Evolutionary conservation across 352 stramenopile species (phyloP).

Genomic region (Pythium dissimile): DNA sequence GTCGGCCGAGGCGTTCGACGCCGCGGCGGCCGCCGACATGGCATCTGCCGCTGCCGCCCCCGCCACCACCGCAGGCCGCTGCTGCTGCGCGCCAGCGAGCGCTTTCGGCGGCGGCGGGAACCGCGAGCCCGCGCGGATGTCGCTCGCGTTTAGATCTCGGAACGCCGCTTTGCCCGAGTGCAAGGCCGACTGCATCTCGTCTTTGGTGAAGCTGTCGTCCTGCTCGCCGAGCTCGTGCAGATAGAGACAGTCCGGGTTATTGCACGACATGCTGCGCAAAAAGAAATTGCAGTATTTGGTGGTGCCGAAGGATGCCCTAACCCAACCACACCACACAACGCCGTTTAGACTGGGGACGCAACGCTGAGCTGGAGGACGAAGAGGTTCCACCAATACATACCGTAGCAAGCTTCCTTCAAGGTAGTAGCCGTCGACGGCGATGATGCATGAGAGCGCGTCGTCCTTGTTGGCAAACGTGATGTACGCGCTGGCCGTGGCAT

Average conservation of each 20-base stretch:
- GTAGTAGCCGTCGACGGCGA: slow-evolving; percentile 89
- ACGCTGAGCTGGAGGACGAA: no score
- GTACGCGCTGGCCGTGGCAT: slow-evolving; percentile 88
- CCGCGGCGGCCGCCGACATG: background rate
- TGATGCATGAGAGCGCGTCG: slow-evolving; percentile 88
- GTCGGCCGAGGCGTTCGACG: slow-evolving; percentile 23
- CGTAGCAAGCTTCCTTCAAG: slow-evolving; percentile 75
- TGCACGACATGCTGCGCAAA: slow-evolving; percentile 87
- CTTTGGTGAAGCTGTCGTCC: slow-evolving; percentile 93
- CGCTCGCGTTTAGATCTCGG: slow-evolving; percentile 36
- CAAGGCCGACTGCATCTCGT: slow-evolving; percentile 88
- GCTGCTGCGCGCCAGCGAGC: background rate
- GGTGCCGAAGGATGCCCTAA: slow-evolving; percentile 90
- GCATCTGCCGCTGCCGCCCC: background rate
- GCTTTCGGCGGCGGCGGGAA: slow-evolving; percentile 39
- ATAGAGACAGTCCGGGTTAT: slow-evolving; percentile 94
- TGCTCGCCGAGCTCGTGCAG: slow-evolving; percentile 91
- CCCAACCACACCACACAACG: background rate
- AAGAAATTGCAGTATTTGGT: slow-evolving; percentile 97
- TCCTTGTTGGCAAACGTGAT: slow-evolving; percentile 92
- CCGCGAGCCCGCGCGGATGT: slow-evolving; percentile 47
- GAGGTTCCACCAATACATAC: no score
- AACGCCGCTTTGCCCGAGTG: slow-evolving; percentile 77
- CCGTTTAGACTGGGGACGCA: slow-evolving; percentile 17
- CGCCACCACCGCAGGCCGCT: slow-evolving; percentile 19